phyloP scores from a whole-genome alignment of 352 stramenopile genomes.

The Globisporangium nagaii region DNA sequence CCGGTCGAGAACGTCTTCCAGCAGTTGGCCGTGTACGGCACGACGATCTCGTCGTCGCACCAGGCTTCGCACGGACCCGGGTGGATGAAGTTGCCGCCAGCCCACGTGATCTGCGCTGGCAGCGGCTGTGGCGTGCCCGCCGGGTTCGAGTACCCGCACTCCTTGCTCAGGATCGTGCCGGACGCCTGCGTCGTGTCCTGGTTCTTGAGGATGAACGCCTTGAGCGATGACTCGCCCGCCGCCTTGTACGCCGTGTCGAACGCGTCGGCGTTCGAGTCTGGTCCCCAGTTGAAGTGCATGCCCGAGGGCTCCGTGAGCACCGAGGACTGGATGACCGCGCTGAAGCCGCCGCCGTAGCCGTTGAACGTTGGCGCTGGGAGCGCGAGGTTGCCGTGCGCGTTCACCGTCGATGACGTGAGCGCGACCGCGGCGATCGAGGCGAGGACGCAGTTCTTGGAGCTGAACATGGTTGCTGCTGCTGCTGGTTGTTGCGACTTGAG shows the following conservation, averaged over 20 bases:
- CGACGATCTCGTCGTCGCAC: conserved; percentile 6
- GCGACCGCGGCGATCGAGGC: neutral
- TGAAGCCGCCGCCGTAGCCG: neutral
- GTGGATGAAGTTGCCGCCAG: conserved; percentile 1
- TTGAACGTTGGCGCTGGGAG: conserved; percentile 2
- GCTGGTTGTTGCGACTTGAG: neutral
- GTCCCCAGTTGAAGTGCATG: neutral
- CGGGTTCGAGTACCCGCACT: conserved; percentile 2
- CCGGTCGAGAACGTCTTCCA: neutral
- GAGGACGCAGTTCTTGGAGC: neutral
- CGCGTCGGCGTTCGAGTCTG: neutral
- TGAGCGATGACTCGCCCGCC: neutral
- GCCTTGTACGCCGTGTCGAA: conserved; percentile 3
- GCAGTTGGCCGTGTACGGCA: conserved; percentile 1
- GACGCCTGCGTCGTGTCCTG: neutral
- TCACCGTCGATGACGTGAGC: neutral
- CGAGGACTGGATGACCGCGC: neutral
- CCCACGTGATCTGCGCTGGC: neutral
- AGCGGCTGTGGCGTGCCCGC: neutral
- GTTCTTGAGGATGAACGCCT: conserved; percentile 3
- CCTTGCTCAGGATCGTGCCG: neutral
- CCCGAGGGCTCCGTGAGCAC: neutral
- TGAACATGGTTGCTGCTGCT: neutral
- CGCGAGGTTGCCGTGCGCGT: neutral
- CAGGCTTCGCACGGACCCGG: conserved; percentile 1